Evolutionary conservation across 2,329 filamentous ascomycete genomes (phyloP).

Genomic region (Neofusicoccum parvum): DNA sequence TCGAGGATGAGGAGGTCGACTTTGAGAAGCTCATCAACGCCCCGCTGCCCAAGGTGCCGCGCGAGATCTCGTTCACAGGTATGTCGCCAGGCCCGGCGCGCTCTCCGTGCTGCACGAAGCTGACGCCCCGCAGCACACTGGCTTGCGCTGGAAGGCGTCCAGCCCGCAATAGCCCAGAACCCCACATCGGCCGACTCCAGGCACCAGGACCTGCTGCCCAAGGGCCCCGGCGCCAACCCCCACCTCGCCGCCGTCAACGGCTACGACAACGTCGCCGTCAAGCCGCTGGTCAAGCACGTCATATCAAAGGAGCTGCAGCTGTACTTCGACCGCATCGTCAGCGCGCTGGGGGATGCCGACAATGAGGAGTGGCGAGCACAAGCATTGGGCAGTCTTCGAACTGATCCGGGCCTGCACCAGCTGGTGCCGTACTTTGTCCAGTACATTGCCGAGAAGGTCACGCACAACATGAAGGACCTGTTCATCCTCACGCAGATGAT

Average conservation of each 20-base stretch:
- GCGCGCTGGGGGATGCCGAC: constrained; percentile 82
- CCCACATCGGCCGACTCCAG: constrained; percentile 83
- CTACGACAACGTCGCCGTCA: constrained; percentile 79
- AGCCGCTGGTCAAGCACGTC: constrained; percentile 92
- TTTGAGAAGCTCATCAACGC: constrained; percentile 99
- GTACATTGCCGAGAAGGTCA: constrained; percentile 94
- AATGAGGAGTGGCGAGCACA: constrained; percentile 85
- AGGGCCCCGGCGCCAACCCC: constrained; percentile 85
- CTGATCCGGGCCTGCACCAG: constrained; percentile 92
- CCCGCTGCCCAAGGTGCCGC: constrained; percentile 88
- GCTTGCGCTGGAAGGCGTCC: constrained; percentile 96
- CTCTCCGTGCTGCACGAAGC: background rate
- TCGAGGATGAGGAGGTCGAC: constrained; percentile 97
- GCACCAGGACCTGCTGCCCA: constrained; percentile 82
- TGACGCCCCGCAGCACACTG: constrained; percentile 71
- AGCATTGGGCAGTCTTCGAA: constrained; percentile 79
- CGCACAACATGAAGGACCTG: constrained; percentile 85
- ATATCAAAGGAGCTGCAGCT: constrained; percentile 94
- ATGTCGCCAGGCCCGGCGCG: constrained; percentile 30
- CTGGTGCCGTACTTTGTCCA: constrained; percentile 95
- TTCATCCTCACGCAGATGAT: constrained; percentile 92
- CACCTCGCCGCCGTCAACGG: constrained; percentile 81
- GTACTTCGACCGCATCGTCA: constrained; percentile 94
- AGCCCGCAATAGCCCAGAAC: constrained; percentile 95
- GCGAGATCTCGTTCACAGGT: constrained; percentile 92